phyloP scores from a whole-genome alignment of 345 rosid genomes.

The Acer saccharum region DNA sequence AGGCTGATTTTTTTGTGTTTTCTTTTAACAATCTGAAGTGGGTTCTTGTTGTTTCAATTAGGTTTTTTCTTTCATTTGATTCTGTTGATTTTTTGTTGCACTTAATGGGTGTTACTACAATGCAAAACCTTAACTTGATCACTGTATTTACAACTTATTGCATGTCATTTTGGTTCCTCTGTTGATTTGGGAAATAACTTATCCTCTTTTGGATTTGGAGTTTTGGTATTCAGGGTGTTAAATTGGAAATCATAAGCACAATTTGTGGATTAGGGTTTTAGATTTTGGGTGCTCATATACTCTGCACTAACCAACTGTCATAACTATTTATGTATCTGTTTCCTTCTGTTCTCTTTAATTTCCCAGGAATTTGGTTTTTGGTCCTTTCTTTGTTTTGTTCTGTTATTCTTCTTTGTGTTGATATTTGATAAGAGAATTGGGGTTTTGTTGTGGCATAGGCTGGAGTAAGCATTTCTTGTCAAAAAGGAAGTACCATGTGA shows the following conservation, averaged over 20 bases:
- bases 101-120: too few relatives aligned
- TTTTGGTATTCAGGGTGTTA: background rate
- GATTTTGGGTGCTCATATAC: background rate
- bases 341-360: background rate
- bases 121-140: background rate
- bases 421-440: background rate
- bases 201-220: too few relatives aligned
- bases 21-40: too few relatives aligned
- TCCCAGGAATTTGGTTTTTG: background rate
- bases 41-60: too few relatives aligned
- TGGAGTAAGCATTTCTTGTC: conserved; percentile 80
- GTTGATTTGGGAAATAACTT: too few relatives aligned
- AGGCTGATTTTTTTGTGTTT: too few relatives aligned
- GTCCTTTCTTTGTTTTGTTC: background rate
- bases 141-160: too few relatives aligned
- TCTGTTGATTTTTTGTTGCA: too few relatives aligned
- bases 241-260: background rate
- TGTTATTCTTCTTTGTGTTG: background rate
- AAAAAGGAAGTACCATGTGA: conserved; percentile 67
- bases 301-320: too few relatives aligned
- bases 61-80: too few relatives aligned
- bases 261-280: background rate
- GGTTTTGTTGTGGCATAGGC: conserved; percentile 38
- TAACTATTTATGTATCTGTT: too few relatives aligned
- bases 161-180: too few relatives aligned